A percentile compares a stretch with the other conserved stretches of the same genome.
Evolutionary conservation across 257 asterid genomes (phyloP).

Genomic region (Plantago major): DNA sequence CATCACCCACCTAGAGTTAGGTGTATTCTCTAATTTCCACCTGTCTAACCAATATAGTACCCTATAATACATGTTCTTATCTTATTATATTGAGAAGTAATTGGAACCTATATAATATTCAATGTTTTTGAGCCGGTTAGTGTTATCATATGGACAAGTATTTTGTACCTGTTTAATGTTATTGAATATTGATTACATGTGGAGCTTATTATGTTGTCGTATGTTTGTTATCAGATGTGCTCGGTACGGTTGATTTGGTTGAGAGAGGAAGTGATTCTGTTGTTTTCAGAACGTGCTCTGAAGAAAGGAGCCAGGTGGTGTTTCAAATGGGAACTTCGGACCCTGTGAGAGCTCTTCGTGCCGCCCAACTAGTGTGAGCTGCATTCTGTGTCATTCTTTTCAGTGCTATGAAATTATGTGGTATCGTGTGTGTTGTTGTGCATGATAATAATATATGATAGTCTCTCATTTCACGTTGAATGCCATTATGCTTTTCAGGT

Average conservation of each 20-base stretch:
- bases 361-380: constrained; percentile 76
- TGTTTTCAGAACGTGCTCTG: constrained; percentile 82
- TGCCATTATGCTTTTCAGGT: constrained; percentile 40
- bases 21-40: no score
- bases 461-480: constrained; percentile 1
- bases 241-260: constrained; percentile 74
- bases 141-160: neutral
- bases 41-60: no score
- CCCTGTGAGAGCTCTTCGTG: constrained; percentile 83
- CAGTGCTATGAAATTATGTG: neutral
- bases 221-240: constrained; percentile 40
- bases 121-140: neutral
- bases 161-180: neutral
- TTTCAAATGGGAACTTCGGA: constrained; percentile 96
- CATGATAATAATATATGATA: constrained; percentile 13
- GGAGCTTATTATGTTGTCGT: constrained; percentile 15
- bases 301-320: constrained; percentile 69
- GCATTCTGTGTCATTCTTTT: constrained; percentile 4
- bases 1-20: no score
- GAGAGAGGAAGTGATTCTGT: constrained; percentile 72
- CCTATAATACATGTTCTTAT: no score
- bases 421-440: neutral
- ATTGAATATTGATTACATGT: neutral
- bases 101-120: neutral
- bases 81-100: no score